Evolutionary conservation across 1,139 yeast genomes (phyloP), one percentile per base, ranked within the genome.

Genomic region (Diutina neorugosa): DNA sequence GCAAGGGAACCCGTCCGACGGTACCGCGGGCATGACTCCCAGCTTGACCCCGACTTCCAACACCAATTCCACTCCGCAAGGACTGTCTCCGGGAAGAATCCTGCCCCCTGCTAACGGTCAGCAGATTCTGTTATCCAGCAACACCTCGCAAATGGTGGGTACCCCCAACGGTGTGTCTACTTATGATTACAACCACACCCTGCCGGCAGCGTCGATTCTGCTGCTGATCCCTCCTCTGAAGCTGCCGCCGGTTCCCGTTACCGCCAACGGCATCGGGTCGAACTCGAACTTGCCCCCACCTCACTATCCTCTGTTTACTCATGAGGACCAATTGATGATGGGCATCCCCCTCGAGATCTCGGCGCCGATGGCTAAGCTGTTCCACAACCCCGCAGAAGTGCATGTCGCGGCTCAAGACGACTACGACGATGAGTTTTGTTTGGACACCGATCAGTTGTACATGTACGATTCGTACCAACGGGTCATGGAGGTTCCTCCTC

Each of bases 391-490:
- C 23, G 12, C 11, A 4, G n/a, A 14, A 31, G 25, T 19, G 12
- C 44, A 18, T 20, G 44, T 12, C 6, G 11, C 21, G 14, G 44
- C 20, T 42, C 25, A 31, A 25, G 48, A 68, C 14, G 77, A 74
- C 57, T 73, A 72, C 58, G 78, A 73, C 57, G 78, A 74, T 57
- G 78, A 73, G 48, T 74, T 63, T 58, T 74, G 79, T 60, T 68
- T 74, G 55, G 78, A 74, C 58, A 64, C 69, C 16, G 79, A 74
- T 55, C 79, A 74, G 61, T 67, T 74, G 62, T 44, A 44, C 25
- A 23, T 27, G 18, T 42, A 42, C 44, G 50, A 46, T 18, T 5
- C 4, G 43, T 44, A 44, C 25, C 48, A 25, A 23, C 23, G 25
- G 34, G 19, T 21, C 16, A 44, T 44, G n/a, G 48, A 44, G 14